Base-by-base conservation (phyloP, 2,329 filamentous ascomycete species). In the Pseudocercospora vitis region DNA sequence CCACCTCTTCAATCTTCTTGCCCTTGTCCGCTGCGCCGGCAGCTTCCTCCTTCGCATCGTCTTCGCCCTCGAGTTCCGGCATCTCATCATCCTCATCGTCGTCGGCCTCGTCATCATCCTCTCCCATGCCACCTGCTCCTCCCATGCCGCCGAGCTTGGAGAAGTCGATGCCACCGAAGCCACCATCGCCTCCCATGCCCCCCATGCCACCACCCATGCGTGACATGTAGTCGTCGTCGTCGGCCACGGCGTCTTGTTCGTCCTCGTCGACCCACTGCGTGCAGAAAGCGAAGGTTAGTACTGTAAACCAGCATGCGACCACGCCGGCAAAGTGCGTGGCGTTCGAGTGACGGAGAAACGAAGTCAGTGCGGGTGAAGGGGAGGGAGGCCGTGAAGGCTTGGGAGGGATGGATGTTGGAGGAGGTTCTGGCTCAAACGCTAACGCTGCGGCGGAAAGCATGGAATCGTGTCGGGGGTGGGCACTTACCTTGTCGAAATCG, bases 191-290 rank as follows among this genome's bases (percentile, higher is more conserved):
- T 32, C 74, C 74, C 69, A 73, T 76, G 52, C 75, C 77, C 42
- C 64, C 70, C 54, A 59, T 58, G 26, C 58, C 61, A 65, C 65
- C 65, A 62, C 75, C 75, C 75, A 78, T 78, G 63, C 74, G 72
- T 60, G 68, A 71, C 74, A 78, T 76, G 69, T 73, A 74, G 63
- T 77, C 74, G 73, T 96, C 91, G 52, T 95, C 91, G 62, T 95
- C 90, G 45, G 83, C 79, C 56, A 83, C 86, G 75, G 90, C 91
- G 70, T 97, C 88, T 79, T 99, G 94, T 83, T 99, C 94, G 71
- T 99, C 91, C 83, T 96, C 90, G 65, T 96, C 91, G 68, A 96
- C 89, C 91, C 91, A 96, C 83, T 86, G 56, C 24, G 24, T 48
- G 46, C 28, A 52, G 40, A 52, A 33, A 39, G 48, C 44, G 33